Evolutionary conservation across 192 early-diverging fungal genomes (phyloP), one percentile per base, ranked within the genome.

Genomic region (Neocallimastix lanati): DNA sequence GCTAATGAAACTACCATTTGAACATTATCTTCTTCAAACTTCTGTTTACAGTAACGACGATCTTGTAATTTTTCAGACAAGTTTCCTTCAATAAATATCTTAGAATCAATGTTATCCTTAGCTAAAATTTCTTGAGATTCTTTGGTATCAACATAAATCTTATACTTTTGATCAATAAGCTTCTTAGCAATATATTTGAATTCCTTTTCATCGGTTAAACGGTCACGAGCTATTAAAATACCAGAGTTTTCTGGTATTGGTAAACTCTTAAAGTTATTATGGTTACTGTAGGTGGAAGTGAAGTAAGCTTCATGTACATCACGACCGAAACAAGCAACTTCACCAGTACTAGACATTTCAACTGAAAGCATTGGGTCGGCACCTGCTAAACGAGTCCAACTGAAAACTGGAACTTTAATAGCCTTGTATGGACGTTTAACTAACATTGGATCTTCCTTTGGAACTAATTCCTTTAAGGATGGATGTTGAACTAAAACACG

Each of bases 311-410:
- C 94, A 76, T 92, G 87, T 77, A 96, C 92, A 80, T 96, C 92
- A 30, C 87, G 86, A 28, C 97, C 97, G 82, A 99, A 99, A 86
- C 96, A 96, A 0, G 97, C 97, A 21, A 99, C 95, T 87, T 99
- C 97, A 78, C 97, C 97, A 5, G 97, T 99, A 18, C 94, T 95
- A 28, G 96, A 92, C 97, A 99, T 99, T 86, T 99, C 97, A 78
- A 99, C 97, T 79, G 95, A 95, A 37, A 99, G 88, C 87, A 96
- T 92, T 40, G 97, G 96, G 82, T 99, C 97, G 27, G 97, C 97
- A 58, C 97, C 96, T 6, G 89, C 92, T 35, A 99, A 86, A 40
- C 97, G 94, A 76, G 95, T 98, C 93, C 94, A 99, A 58, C 90
- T 92, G 90, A 99, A 99, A 82, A 98, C 93, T 29, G 96, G 96